Evolutionary conservation across 179 eudicot genomes (phyloP).

Genomic region (Carnegiea gigantea): DNA sequence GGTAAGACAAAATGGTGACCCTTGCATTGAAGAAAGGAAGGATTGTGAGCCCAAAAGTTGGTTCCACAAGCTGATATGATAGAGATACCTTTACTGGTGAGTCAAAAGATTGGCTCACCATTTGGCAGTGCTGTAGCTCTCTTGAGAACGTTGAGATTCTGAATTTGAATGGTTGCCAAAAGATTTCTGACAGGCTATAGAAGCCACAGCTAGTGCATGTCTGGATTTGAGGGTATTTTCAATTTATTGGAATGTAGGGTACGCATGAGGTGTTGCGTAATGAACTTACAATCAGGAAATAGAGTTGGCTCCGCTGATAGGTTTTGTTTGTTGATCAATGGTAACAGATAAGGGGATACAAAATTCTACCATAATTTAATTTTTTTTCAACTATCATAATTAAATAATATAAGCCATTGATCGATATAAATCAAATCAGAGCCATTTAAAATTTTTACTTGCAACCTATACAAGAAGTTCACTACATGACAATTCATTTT

Average conservation of each 20-base stretch:
- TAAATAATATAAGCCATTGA: too few species aligned
- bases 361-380: too few species aligned
- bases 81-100: too few species aligned
- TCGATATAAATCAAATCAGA: too few species aligned
- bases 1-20: too few species aligned
- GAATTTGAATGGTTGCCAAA: slow-evolving; percentile 93
- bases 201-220: slow-evolving; percentile 57
- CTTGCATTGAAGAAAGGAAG: too few species aligned
- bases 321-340: slow-evolving; percentile 42
- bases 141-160: slow-evolving; percentile 61
- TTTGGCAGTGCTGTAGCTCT: slow-evolving; percentile 53
- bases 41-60: too few species aligned
- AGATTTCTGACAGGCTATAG: slow-evolving; percentile 85
- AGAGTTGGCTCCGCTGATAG: slow-evolving; percentile 9
- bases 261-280: slow-evolving; percentile 7
- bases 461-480: too few species aligned
- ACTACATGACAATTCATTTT: too few species aligned
- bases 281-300: not conserved
- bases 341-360: slow-evolving; percentile 65
- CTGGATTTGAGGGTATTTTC: slow-evolving; percentile 66
- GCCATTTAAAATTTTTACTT: too few species aligned
- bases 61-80: too few species aligned
- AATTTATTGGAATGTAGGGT: slow-evolving; percentile 96
- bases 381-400: too few species aligned
- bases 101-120: not conserved